Conservation (phyloP, 164 flowering plant species). For the Nymphaea thermarum region DNA sequence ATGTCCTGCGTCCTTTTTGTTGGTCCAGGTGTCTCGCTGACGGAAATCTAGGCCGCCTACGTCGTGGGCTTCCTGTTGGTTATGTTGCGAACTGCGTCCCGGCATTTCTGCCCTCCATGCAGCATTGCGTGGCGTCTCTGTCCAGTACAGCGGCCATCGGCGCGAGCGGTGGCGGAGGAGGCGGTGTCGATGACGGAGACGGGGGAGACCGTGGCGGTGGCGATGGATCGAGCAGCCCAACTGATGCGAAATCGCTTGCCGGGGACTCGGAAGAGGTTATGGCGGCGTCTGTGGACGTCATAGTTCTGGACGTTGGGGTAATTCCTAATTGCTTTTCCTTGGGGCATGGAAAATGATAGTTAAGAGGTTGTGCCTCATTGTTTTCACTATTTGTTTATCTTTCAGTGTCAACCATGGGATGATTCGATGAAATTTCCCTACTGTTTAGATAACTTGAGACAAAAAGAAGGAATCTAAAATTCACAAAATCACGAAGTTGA, state of each 20-base stretch:
- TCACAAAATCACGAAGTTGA: no score
- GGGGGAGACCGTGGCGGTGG: constrained; percentile 36
- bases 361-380: background rate
- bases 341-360: background rate
- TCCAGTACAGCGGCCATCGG: background rate
- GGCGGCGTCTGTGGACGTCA: constrained; percentile 46
- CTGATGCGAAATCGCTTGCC: constrained; percentile 20
- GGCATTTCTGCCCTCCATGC: no score
- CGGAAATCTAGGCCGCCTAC: no score
- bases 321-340: constrained; percentile 7
- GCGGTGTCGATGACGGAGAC: constrained; percentile 18
- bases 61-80: no score
- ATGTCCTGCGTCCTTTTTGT: no score
- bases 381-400: background rate
- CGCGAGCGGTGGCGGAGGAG: constrained; percentile 36
- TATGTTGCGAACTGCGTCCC: no score
- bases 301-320: constrained; percentile 82
- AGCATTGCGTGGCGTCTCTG: no score
- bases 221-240: constrained; percentile 28
- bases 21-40: no score
- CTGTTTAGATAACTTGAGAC: no score
- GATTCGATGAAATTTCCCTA: no score
- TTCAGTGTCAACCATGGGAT: background rate
- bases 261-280: constrained; percentile 33
- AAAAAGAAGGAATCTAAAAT: no score